Percentiles rank a stretch among this genome's conserved stretches.
These are phyloP conservation scores for Macrolepiota fuliginosa DNA, from an alignment of 768 basidiomycete genomes.

Conservation along the genomic window DNA sequence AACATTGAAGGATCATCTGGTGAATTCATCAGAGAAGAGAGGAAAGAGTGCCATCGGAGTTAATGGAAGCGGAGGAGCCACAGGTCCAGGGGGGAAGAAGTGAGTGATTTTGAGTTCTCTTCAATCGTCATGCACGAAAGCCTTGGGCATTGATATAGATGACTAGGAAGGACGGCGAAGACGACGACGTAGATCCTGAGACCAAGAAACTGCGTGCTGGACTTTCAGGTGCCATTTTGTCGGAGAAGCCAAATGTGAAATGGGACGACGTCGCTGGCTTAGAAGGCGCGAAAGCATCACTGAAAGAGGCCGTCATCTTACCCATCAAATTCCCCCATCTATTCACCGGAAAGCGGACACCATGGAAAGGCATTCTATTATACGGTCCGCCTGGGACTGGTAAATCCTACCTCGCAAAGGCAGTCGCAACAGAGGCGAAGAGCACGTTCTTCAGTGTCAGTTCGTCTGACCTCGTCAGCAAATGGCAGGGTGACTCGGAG, in stretches of 20 bases:
- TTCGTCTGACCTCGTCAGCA: slow-evolving; percentile 93
- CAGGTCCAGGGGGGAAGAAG: slow-evolving; percentile 45
- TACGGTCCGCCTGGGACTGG: slow-evolving; percentile 99
- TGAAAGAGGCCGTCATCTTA: slow-evolving; percentile 99
- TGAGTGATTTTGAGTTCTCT: slow-evolving; percentile 22
- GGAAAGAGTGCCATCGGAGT: slow-evolving; percentile 47
- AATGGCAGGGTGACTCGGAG: slow-evolving; percentile 99
- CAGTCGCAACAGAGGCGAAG: slow-evolving; percentile 98
- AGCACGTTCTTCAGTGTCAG: slow-evolving; percentile 98
- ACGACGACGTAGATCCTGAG: slow-evolving; percentile 86
- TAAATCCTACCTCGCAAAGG: slow-evolving; percentile 95
- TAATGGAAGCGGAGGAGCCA: slow-evolving; percentile 41
- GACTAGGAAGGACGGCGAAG: slow-evolving; percentile 43
- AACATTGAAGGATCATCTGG: slow-evolving; percentile 82
- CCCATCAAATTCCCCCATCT: slow-evolving; percentile 99
- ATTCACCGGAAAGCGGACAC: slow-evolving; percentile 97
- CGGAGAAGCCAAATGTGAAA: slow-evolving; percentile 92
- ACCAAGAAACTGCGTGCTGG: slow-evolving; percentile 95
- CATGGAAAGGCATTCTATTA: slow-evolving; percentile 93
- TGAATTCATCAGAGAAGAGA: slow-evolving; percentile 59
- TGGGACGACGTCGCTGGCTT: slow-evolving; percentile 99
- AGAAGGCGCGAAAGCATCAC: slow-evolving; percentile 89
- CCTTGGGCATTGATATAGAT: slow-evolving; percentile 3
- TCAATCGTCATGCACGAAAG: neutral
- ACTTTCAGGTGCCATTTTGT: slow-evolving; percentile 81